Percentiles rank a stretch among this genome's conserved stretches.
These are phyloP conservation scores for Cucurbitaria berberidis DNA, from an alignment of 2,329 filamentous ascomycete genomes.

Conservation along the genomic window DNA sequence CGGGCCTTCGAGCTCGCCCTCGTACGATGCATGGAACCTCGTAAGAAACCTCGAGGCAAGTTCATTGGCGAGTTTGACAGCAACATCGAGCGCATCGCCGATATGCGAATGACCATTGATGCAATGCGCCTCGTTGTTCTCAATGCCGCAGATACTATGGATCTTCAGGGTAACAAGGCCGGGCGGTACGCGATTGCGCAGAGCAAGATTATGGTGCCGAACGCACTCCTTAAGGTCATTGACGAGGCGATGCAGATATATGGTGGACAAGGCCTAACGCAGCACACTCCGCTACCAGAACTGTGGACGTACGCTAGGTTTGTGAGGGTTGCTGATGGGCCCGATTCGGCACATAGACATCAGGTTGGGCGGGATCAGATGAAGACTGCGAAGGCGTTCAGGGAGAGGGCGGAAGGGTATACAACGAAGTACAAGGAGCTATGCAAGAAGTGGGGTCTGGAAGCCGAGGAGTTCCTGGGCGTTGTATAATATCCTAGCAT, in stretches of 20 bases:
- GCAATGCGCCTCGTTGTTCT: constrained; percentile 50
- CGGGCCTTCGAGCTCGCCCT: constrained; percentile 52
- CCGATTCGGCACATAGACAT: constrained; percentile 51
- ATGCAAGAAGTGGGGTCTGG: constrained; percentile 42
- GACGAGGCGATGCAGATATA: constrained; percentile 55
- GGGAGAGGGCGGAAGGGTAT: constrained; percentile 45
- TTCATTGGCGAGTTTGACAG: constrained; percentile 51
- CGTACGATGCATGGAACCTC: constrained; percentile 46
- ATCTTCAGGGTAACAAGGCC: constrained; percentile 50
- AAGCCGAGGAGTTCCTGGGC: constrained; percentile 40
- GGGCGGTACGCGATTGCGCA: constrained; percentile 52
- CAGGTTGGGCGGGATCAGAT: constrained; percentile 52
- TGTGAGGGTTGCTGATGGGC: constrained; percentile 52
- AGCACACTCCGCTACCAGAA: constrained; percentile 52
- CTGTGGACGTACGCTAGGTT: constrained; percentile 54
- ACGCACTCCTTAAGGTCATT: constrained; percentile 48
- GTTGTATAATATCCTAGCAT: constrained; percentile 22
- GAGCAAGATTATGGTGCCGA: constrained; percentile 53
- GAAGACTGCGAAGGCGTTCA: constrained; percentile 48
- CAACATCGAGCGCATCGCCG: constrained; percentile 51
- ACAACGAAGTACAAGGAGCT: constrained; percentile 43
- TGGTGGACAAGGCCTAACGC: constrained; percentile 51
- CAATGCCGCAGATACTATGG: constrained; percentile 53
- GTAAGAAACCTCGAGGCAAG: constrained; percentile 50
- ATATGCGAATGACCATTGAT: constrained; percentile 53